phyloP scores from a whole-genome alignment of 2,329 filamentous ascomycete genomes.

The Dactylonectria macrodidyma region DNA sequence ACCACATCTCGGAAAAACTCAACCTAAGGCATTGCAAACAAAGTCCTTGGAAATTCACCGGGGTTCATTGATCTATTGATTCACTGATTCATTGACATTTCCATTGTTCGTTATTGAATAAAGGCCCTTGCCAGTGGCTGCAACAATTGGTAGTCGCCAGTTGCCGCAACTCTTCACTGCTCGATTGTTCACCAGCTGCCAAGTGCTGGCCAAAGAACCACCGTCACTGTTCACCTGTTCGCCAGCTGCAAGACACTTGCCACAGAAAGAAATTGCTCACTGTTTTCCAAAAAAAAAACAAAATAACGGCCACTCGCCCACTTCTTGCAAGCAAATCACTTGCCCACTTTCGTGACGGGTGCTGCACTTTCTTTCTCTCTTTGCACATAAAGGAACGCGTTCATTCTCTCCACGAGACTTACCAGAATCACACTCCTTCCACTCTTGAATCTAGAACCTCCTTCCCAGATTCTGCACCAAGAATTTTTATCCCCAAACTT shows the following conservation, averaged over 20 bases:
- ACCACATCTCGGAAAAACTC: constrained; percentile 7
- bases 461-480: constrained; percentile 23
- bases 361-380: constrained; percentile 36
- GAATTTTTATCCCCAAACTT: constrained; percentile 17
- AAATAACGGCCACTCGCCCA: constrained; percentile 29
- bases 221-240: constrained; percentile 20
- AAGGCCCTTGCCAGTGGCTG: constrained; percentile 3
- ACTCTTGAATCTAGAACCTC: constrained; percentile 18
- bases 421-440: constrained; percentile 31
- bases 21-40: constrained; percentile 2
- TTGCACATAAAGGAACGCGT: constrained; percentile 35
- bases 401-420: constrained; percentile 36
- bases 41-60: constrained; percentile 10
- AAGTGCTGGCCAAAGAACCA: background rate
- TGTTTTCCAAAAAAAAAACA: constrained; percentile 29
- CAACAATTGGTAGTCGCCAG: constrained; percentile 9
- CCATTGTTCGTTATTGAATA: constrained; percentile 20
- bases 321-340: constrained; percentile 31
- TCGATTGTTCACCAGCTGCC: constrained; percentile 21
- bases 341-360: constrained; percentile 30
- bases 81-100: constrained; percentile 10
- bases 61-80: constrained; percentile 14
- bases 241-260: constrained; percentile 39
- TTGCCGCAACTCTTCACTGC: constrained; percentile 32
- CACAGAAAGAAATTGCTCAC: constrained; percentile 30